Base-by-base conservation (phyloP, 371 early-diverging fungal genomes). In the Mortierella sp. region DNA sequence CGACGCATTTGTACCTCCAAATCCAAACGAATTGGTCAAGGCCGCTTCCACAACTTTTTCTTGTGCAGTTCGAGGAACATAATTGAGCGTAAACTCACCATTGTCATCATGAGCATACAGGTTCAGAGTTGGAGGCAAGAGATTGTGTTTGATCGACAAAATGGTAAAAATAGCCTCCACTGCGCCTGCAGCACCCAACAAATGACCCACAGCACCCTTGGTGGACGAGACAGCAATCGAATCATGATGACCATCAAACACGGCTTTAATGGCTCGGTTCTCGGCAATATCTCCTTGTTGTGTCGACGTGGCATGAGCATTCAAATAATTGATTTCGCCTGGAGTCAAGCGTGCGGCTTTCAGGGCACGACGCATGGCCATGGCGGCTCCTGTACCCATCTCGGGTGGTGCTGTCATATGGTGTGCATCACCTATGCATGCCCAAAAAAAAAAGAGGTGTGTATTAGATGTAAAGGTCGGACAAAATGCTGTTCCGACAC, bases 261-360 rank as follows among this genome's bases (percentile, higher is more conserved):
- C 88, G 0, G 83, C 57, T 59, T 90, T 88, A 56, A 98, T 95
- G 12, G 97, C 97, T 5, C 86, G 62, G 67, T 90, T 90, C 71
- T 95, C 95, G n/a, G 92, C 89, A 59, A 82, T 83, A 66, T 95
- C 95, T 26, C 95, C 91, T 82, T 64, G 56, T 64, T 60, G 15
- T 4, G 98, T 98, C n/a, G 96, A 93, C 0, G 98, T 98, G 0
- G 98, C 98, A 82, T 98, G 98, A 0, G 97, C 97, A 83, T 98
- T 98, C 21, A 98, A 85, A 82, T 98, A 97, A 56, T 89, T 94
- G 19, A 98, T 81, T 50, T 92, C 90, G 4, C 80, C 81, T 0
- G 92, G 84, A 0, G 71, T 62, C 55, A 95, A 55, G 0, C 85
- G 77, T 0, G 94, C 94, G 1, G 80, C 74, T 47, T 85, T 81